A percentile compares a stretch with the other conserved stretches of the same genome.
These are phyloP conservation scores for Cryphonectria nitschkei DNA, from an alignment of 2,329 filamentous ascomycete genomes.

Conservation along the genomic window DNA sequence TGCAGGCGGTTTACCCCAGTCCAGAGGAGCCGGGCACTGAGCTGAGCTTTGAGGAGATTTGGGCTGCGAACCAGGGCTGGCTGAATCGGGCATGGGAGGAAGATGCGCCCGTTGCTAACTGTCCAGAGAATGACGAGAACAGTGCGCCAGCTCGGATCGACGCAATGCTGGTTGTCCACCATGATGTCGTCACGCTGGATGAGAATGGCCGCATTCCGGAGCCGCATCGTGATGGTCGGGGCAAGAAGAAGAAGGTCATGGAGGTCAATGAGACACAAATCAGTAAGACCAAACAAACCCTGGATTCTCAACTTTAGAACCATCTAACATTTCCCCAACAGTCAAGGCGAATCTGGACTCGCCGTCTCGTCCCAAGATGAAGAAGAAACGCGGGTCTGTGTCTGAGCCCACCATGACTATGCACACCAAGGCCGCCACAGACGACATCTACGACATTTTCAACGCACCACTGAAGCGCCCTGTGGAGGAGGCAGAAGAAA, in stretches of 20 bases:
- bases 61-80: conserved; percentile 76
- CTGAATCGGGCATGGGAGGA: conserved; percentile 61
- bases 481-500: conserved; percentile 44
- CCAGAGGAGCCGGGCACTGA: conserved; percentile 72
- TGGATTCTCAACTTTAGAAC: neutral
- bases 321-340: conserved; percentile 43
- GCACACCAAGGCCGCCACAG: conserved; percentile 91
- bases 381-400: conserved; percentile 62
- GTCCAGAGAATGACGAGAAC: conserved; percentile 30
- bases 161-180: conserved; percentile 48
- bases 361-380: conserved; percentile 81
- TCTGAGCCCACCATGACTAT: conserved; percentile 97
- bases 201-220: conserved; percentile 61
- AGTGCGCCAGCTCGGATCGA: conserved; percentile 38
- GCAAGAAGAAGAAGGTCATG: conserved; percentile 76
- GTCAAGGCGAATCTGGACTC: conserved; percentile 94
- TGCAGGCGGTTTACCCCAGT: conserved; percentile 83
- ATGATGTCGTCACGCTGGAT: conserved; percentile 54
- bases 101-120: conserved; percentile 36
- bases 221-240: conserved; percentile 50
- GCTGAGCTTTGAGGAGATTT: conserved; percentile 88
- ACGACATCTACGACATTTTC: conserved; percentile 97
- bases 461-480: conserved; percentile 72
- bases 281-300: conserved; percentile 58
- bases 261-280: conserved; percentile 93